phyloP scores from a whole-genome alignment of 2,329 filamentous ascomycete species.

The Claviceps sp. region DNA sequence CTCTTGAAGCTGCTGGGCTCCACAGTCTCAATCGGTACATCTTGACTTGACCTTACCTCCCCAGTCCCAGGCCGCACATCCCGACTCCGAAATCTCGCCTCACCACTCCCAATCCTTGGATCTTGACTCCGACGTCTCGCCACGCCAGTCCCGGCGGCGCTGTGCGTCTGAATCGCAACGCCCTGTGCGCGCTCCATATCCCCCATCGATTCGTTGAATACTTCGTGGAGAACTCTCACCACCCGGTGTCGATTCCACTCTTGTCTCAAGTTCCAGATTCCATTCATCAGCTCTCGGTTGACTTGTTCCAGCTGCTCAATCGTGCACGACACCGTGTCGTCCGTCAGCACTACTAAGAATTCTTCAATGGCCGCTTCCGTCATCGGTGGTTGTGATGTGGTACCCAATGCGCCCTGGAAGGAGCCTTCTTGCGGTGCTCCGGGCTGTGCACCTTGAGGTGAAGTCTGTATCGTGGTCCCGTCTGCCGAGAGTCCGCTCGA shows the following conservation, averaged over 20 bases:
- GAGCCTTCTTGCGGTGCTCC: constrained; percentile 8
- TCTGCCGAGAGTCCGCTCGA: constrained; percentile 21
- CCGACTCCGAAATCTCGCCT: background rate
- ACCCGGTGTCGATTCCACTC: constrained; percentile 78
- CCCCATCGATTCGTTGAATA: constrained; percentile 62
- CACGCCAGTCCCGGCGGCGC: constrained; percentile 8
- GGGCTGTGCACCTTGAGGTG: constrained; percentile 19
- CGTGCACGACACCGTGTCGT: constrained; percentile 59
- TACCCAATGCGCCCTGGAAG: constrained; percentile 17
- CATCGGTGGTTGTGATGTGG: constrained; percentile 31
- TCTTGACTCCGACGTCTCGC: background rate
- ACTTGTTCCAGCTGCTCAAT: constrained; percentile 95
- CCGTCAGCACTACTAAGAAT: constrained; percentile 50
- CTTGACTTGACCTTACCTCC: too few species aligned
- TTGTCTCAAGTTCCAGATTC: constrained; percentile 64
- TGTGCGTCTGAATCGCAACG: constrained; percentile 30
- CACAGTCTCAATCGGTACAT: too few species aligned
- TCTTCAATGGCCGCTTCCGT: constrained; percentile 36
- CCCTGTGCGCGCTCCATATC: constrained; percentile 50
- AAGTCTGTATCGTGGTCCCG: constrained; percentile 8
- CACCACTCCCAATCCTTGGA: background rate
- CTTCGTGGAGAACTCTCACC: constrained; percentile 43
- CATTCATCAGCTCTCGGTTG: constrained; percentile 79
- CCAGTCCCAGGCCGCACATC: too few species aligned
- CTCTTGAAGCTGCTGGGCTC: too few species aligned